Evolutionary conservation across 78 protist genomes (phyloP), one percentile per base, ranked within the genome.

Genomic region (Isochrysis galbana): DNA sequence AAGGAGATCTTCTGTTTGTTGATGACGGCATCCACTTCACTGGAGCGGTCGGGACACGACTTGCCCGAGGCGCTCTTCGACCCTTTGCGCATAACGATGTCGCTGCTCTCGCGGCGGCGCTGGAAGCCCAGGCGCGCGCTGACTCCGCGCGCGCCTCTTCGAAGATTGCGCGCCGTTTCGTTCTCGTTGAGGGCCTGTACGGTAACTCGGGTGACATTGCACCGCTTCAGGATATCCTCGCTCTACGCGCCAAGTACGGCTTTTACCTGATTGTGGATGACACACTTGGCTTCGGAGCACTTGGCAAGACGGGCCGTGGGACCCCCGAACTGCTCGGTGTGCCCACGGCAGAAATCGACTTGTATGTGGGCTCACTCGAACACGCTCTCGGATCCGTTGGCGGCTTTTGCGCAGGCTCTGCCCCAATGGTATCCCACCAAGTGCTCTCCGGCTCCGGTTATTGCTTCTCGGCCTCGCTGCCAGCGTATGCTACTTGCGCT

Each of bases 301-400:
- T 98, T 39, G 99, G 99, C 87, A 41, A 47, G 34, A 94, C 95
- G 32, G 99, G 99, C 39, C 90, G 95, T 44, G 99, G 99, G 36
- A 61, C 90, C 1, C 46, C 96, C 0, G 99, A 98, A 90, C 98
- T 97, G 70, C 94, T 67, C 54, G 93, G 89, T 45, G 34, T 96
- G 19, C 55, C 42, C 88, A 90, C 47, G 22, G 3, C 11, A 23
- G 38, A 42, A 11, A 39, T 96, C 34, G 96, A 95, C 69, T 55
- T 95, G n/a, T 22, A 89, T 42, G 61, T 89, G 48, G 97, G 94
- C 42, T 74, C 92, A 32, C 72, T 95, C n/a, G 97, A 72, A 38
- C 80, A 88, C 48, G 45, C 97, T 4, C 77, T 94, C 41, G 42
- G 88, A 29, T 61, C 95, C 3, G 91, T 94, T 42, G 98, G 98